Percentiles rank a stretch among this genome's conserved stretches.
phyloP scores from a whole-genome alignment of 2,329 filamentous ascomycete genomes.

The Xylariaceae sp. region DNA sequence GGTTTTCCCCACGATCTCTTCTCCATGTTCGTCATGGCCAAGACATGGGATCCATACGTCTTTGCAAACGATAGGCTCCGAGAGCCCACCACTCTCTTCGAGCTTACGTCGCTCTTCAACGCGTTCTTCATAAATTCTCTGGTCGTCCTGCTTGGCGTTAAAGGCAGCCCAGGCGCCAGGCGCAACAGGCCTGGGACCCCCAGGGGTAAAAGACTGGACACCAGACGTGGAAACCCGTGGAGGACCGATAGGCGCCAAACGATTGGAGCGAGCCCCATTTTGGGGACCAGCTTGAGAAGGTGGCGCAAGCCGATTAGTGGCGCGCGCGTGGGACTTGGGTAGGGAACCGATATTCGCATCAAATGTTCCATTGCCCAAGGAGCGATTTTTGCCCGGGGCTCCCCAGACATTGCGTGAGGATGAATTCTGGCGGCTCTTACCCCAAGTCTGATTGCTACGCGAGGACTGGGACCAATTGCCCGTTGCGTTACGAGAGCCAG shows the following conservation, averaged over 20 bases:
- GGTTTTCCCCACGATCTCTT: no score
- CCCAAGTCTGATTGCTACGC: slow-evolving; percentile 46
- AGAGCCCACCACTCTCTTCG: no score
- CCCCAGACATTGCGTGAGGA: slow-evolving; percentile 65
- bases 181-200: no score
- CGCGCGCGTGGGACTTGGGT: no score
- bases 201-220: background rate
- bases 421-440: slow-evolving; percentile 38
- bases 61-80: no score
- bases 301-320: slow-evolving; percentile 38
- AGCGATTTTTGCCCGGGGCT: slow-evolving; percentile 63
- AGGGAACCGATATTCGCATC: slow-evolving; percentile 34
- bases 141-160: slow-evolving; percentile 42
- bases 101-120: no score
- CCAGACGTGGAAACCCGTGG: slow-evolving; percentile 20
- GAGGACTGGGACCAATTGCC: slow-evolving; percentile 28
- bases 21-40: no score
- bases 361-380: slow-evolving; percentile 74
- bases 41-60: no score
- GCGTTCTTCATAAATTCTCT: slow-evolving; percentile 20
- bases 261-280: slow-evolving; percentile 20
- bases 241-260: slow-evolving; percentile 31
- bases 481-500: slow-evolving; percentile 31
- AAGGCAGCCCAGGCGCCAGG: no score
- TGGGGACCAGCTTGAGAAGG: slow-evolving; percentile 21